Evolutionary conservation across 2,329 filamentous ascomycete genomes (phyloP).

Genomic region (Pestalotiopsis sp.): DNA sequence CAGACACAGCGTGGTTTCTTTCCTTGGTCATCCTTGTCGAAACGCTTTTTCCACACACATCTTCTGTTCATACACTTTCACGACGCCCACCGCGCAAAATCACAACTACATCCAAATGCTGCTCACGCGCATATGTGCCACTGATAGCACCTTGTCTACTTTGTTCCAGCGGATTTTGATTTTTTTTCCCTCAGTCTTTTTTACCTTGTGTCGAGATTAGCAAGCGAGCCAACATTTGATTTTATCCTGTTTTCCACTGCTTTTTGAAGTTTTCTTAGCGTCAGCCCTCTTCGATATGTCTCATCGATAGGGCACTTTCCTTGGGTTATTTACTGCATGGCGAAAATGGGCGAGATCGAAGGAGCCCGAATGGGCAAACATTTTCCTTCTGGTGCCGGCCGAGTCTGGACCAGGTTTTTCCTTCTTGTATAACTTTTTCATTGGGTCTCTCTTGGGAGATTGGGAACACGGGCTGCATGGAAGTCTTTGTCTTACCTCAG

Average conservation of each 20-base stretch:
- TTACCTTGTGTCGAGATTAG: constrained; percentile 32
- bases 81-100: constrained; percentile 31
- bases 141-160: constrained; percentile 31
- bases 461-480: constrained; percentile 10
- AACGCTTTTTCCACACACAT: constrained; percentile 16
- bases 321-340: constrained; percentile 29
- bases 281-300: constrained; percentile 15
- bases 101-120: constrained; percentile 31
- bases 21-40: constrained; percentile 13
- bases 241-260: constrained; percentile 33
- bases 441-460: constrained; percentile 20
- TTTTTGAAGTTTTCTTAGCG: constrained; percentile 23
- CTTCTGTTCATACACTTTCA: constrained; percentile 33
- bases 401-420: constrained; percentile 19
- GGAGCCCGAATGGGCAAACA: constrained; percentile 1
- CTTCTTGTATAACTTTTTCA: constrained; percentile 34
- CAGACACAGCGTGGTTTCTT: constrained; percentile 7
- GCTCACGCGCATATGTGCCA: constrained; percentile 32
- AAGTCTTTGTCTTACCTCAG: constrained; percentile 14
- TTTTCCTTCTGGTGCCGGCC: constrained; percentile 7
- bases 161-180: constrained; percentile 27
- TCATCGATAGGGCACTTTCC: neutral
- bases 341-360: constrained; percentile 27
- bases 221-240: constrained; percentile 43
- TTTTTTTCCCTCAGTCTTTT: constrained; percentile 25